Evolutionary conservation across 768 basidiomycete genomes (phyloP), one percentile per base, ranked within the genome.

Genomic region (Hericium alpestre): DNA sequence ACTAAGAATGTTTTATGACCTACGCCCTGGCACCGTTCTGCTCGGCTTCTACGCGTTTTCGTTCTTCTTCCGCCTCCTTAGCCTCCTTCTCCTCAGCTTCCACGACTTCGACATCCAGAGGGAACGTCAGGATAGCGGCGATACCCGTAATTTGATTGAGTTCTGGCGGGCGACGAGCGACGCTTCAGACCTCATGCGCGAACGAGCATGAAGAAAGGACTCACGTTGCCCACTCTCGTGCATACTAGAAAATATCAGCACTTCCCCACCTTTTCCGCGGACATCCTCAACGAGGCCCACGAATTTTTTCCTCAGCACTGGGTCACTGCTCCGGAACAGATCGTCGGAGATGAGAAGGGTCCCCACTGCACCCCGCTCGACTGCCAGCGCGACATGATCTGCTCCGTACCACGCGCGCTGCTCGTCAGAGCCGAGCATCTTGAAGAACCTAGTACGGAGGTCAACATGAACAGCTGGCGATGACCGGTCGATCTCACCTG

Each of bases 381-480:
- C 87, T 3, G 96, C 96, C 20, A 96, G 78, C 52, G 79, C 76
- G 56, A 99, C 96, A 70, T 99, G 96, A 51, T 90, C 86, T 12
- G 94, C 91, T 1, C 95, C 96, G 69, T 99, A 99, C 96, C 96
- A 99, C 4, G 96, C 96, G 55, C 96, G 80, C 75, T 94, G 84
- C 69, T 97, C 94, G 64, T 99, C 94, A 1, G 79, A 79, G 0
- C 87, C 92, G 27, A 98, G 80, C 93, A 94, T 98, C 71, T 97
- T 99, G 74, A 93, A 93, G 74, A 99, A 99, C 63, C 94, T 97
- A 62, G 2, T 37, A 32, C 4, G 13, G 50, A 16, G 8, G 48
- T 38, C 22, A 54, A 32, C 4, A 22, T 7, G 12, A 11, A 38
- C 18, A 39, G 23, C 10, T 3, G 43, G n/a, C 51, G 38, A 13